These are phyloP conservation scores for Chamaenerion angustifolium DNA, from an alignment of 345 rosid species.

Conservation along the genomic window DNA sequence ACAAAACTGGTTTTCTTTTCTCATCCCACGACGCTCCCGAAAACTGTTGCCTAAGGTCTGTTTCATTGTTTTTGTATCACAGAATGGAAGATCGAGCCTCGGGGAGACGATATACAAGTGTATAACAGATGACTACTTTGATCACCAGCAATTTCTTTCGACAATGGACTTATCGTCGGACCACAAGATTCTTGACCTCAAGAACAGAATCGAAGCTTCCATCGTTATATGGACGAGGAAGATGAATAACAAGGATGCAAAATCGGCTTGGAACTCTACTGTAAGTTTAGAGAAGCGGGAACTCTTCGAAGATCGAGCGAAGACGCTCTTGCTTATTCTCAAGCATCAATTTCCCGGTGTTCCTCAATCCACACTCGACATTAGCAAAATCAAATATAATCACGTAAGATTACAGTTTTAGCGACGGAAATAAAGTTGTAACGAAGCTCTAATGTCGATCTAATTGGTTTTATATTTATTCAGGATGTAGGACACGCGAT, in stretches of 20 bases:
- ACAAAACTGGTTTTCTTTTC: too few relatives aligned
- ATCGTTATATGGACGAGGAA: conserved; percentile 85
- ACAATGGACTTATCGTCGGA: conserved; percentile 70
- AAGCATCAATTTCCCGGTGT: conserved; percentile 70
- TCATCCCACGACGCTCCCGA: too few relatives aligned
- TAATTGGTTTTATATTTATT: neutral
- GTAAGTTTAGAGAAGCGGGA: conserved; percentile 83
- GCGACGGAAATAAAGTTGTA: too few relatives aligned
- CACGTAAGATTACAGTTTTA: too few relatives aligned
- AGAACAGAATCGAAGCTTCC: conserved; percentile 87
- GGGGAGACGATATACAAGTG: conserved; percentile 78
- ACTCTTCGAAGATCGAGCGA: conserved; percentile 82
- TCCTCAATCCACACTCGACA: conserved; percentile 71
- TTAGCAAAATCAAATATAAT: conserved; percentile 73
- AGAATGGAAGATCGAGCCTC: conserved; percentile 84
- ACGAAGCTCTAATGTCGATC: too few relatives aligned
- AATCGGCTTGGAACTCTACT: conserved; percentile 71
- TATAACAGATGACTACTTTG: conserved; percentile 79
- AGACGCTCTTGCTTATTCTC: conserved; percentile 57
- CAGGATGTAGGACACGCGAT: conserved; percentile 85
- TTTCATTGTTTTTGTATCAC: neutral
- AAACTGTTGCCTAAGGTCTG: neutral
- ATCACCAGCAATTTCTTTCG: conserved; percentile 63
- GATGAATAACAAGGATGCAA: conserved; percentile 62
- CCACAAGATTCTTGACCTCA: conserved; percentile 72